These are phyloP conservation scores for Juglanconis sp. DNA, from an alignment of 2,329 filamentous ascomycete species.

Conservation along the genomic window DNA sequence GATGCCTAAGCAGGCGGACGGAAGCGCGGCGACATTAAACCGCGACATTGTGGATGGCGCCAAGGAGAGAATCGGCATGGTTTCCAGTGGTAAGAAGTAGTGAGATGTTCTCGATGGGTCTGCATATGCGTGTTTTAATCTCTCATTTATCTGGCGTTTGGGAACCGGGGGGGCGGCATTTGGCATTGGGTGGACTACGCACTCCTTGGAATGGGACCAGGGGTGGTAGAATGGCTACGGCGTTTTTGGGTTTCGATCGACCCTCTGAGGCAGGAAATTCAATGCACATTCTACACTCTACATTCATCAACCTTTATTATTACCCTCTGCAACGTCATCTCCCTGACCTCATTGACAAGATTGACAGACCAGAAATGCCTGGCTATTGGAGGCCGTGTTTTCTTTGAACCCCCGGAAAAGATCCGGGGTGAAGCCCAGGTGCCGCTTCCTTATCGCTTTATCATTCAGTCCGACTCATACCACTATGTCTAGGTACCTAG, in stretches of 20 bases:
- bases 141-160: neutral
- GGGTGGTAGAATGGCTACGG: neutral
- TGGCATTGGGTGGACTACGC: neutral
- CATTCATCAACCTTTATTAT: neutral
- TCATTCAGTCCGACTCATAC: too few species aligned
- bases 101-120: neutral
- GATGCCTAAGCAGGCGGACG: conserved; percentile 11
- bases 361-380: too few species aligned
- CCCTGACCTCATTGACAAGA: too few species aligned
- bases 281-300: neutral
- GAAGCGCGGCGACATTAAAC: neutral
- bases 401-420: too few species aligned
- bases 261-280: neutral
- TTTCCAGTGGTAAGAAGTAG: neutral
- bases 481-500: too few species aligned
- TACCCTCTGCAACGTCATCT: too few species aligned
- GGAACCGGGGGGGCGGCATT: neutral
- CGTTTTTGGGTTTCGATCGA: neutral
- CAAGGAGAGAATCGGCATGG: neutral
- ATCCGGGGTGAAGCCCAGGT: too few species aligned
- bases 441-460: too few species aligned
- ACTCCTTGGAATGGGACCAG: neutral
- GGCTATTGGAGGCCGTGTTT: too few species aligned
- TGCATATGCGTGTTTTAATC: neutral
- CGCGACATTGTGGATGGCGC: conserved; percentile 4